phyloP scores from a whole-genome alignment of 2,329 filamentous ascomycete genomes.

The Colletotrichum filicis region DNA sequence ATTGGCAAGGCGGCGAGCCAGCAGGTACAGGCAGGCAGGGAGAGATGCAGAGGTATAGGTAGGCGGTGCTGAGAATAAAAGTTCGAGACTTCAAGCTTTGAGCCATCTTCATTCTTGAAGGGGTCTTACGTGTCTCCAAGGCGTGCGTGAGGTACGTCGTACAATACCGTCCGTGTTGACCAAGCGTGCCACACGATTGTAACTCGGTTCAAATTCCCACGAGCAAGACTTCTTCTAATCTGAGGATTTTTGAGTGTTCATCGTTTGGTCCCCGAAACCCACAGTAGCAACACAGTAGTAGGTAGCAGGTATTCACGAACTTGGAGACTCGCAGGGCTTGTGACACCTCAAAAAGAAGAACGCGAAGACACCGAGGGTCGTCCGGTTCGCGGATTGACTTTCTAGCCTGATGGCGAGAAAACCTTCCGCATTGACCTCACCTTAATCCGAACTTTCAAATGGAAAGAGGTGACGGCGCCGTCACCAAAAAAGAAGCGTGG shows the following conservation, averaged over 20 bases:
- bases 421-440: constrained; percentile 18
- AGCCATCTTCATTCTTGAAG: neutral
- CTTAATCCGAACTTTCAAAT: constrained; percentile 1
- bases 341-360: neutral
- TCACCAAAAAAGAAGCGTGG: neutral
- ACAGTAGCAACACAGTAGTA: neutral
- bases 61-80: too few species aligned
- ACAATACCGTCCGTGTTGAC: neutral
- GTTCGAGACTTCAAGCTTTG: too few species aligned
- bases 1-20: neutral
- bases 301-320: neutral
- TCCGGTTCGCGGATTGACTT: neutral
- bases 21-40: too few species aligned
- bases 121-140: neutral
- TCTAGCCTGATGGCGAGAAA: neutral
- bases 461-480: neutral
- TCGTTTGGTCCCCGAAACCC: neutral
- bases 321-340: neutral
- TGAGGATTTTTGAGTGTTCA: neutral
- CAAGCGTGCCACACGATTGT: neutral
- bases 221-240: neutral
- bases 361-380: neutral
- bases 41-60: too few species aligned
- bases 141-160: neutral
- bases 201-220: neutral